Conservation (phyloP, 2,329 filamentous ascomycete genomes). For the Scedosporium minutisporum region DNA sequence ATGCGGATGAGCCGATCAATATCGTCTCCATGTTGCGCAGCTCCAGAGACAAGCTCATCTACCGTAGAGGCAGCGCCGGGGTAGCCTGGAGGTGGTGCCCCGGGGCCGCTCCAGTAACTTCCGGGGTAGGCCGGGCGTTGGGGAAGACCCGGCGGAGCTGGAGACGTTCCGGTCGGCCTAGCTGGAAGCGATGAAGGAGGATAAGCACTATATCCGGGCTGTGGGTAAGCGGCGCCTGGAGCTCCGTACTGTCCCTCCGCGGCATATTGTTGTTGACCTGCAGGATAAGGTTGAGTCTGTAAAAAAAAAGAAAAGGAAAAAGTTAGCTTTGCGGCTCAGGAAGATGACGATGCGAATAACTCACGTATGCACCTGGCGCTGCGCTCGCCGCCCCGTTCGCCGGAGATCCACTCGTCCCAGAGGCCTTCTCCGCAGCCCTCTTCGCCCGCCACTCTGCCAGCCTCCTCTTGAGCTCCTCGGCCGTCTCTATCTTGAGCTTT, state of each 20-base stretch:
- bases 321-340: not conserved
- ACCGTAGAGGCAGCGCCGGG: conserved; percentile 18
- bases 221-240: conserved; percentile 12
- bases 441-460: conserved; percentile 68
- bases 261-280: not conserved
- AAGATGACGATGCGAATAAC: conserved; percentile 19
- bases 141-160: conserved; percentile 31
- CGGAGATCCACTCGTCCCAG: conserved; percentile 43
- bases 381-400: conserved; percentile 27
- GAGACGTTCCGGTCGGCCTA: conserved; percentile 29
- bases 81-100: conserved; percentile 21
- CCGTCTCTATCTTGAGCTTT: conserved; percentile 63
- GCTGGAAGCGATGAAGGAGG: conserved; percentile 33
- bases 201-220: conserved; percentile 15
- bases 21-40: conserved; percentile 38
- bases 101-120: conserved; percentile 17
- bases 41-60: conserved; percentile 5
- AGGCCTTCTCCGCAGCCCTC: conserved; percentile 51
- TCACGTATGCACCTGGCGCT: conserved; percentile 48
- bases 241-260: conserved; percentile 10
- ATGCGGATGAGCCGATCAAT: conserved; percentile 57
- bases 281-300: not conserved
- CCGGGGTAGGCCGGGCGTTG: conserved; percentile 30
- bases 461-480: conserved; percentile 71
- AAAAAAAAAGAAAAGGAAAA: conserved; percentile 26